Percentiles rank a stretch among this genome's conserved stretches.
These are phyloP conservation scores for Babesia caballi DNA, from an alignment of 169 alveolate genomes.

Conservation along the genomic window DNA sequence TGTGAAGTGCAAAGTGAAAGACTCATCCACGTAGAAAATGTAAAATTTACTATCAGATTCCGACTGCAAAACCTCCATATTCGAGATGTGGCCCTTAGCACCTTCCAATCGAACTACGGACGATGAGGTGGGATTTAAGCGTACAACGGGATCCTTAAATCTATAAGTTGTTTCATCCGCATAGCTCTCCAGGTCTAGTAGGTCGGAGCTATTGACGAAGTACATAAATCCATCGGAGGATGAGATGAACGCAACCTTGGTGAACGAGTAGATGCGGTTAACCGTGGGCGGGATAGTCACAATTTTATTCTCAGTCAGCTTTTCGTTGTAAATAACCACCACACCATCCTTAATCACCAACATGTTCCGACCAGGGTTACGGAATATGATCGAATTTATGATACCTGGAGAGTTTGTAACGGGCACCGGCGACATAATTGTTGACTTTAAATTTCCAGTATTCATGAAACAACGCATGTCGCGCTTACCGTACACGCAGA, in stretches of 20 bases:
- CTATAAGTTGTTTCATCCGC: background rate
- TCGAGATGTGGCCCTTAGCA: background rate
- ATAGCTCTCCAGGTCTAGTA: background rate
- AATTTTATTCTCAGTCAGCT: background rate
- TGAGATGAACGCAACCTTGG: slow-evolving; percentile 3
- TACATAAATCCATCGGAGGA: background rate
- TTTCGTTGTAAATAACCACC: background rate
- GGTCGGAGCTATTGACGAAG: background rate
- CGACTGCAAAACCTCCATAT: background rate
- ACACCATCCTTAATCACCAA: slow-evolving; percentile 9
- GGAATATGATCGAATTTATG: slow-evolving; percentile 1
- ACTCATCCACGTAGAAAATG: slow-evolving; percentile 5
- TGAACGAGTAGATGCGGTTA: slow-evolving; percentile 17
- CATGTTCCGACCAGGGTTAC: background rate
- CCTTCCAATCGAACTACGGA: background rate
- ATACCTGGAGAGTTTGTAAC: background rate
- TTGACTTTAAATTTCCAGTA: background rate
- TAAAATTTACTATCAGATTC: background rate
- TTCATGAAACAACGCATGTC: slow-evolving; percentile 21
- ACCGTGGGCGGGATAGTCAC: background rate
- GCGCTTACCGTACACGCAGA: slow-evolving; percentile 38
- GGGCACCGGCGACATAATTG: background rate
- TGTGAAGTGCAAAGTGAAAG: background rate
- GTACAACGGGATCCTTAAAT: background rate
- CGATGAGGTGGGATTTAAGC: background rate